Conservation (phyloP, 2,329 filamentous ascomycete genomes). For the Neofusicoccum laricinum region DNA sequence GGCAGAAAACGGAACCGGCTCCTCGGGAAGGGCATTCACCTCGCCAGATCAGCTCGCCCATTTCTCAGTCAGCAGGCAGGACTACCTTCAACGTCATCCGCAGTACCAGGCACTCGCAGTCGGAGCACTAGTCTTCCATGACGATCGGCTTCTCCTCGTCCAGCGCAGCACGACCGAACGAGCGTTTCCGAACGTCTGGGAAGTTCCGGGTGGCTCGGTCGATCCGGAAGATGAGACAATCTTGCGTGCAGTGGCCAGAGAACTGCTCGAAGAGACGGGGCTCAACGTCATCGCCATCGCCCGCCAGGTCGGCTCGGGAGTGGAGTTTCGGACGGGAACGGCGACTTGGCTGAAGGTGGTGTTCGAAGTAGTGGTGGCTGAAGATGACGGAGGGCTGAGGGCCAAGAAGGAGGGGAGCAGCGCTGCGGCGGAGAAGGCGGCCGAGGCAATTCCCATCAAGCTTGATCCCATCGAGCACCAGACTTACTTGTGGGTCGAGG, state of each 20-base stretch:
- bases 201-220: slow-evolving; percentile 51
- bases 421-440: not conserved
- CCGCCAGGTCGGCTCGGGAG: slow-evolving; percentile 38
- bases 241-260: slow-evolving; percentile 48
- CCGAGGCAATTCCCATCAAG: slow-evolving; percentile 20
- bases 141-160: slow-evolving; percentile 32
- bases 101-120: slow-evolving; percentile 29
- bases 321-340: slow-evolving; percentile 1
- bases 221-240: slow-evolving; percentile 48
- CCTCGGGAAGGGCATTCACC: not conserved
- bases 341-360: slow-evolving; percentile 36
- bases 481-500: slow-evolving; percentile 36
- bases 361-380: slow-evolving; percentile 33
- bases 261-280: slow-evolving; percentile 53
- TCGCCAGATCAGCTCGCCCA: not conserved
- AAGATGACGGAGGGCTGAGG: not conserved
- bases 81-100: slow-evolving; percentile 27
- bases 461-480: slow-evolving; percentile 45
- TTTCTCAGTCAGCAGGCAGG: slow-evolving; percentile 25
- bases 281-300: slow-evolving; percentile 44
- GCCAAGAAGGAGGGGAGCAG: slow-evolving; percentile 1
- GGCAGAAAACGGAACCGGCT: not conserved
- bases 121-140: slow-evolving; percentile 33
- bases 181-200: slow-evolving; percentile 39
- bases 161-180: slow-evolving; percentile 34